A percentile compares a stretch with the other conserved stretches of the same genome.
These are phyloP conservation scores for Diaporthe nobilis DNA, from an alignment of 2,329 filamentous ascomycete species.

Conservation along the genomic window DNA sequence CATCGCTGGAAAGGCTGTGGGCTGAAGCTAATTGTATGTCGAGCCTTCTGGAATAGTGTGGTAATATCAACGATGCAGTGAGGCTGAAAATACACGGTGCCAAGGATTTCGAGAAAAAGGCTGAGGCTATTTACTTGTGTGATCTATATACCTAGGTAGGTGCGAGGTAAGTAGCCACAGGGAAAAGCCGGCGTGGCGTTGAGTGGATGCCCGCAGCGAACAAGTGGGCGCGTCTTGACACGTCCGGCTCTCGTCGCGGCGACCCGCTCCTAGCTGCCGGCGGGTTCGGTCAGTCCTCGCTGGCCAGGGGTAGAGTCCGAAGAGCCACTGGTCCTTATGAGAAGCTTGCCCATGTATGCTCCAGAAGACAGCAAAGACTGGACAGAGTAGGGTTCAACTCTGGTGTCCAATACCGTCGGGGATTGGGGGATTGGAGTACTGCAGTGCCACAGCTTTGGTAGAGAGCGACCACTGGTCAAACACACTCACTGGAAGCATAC, in stretches of 20 bases:
- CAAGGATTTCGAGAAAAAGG: not conserved
- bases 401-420: not conserved
- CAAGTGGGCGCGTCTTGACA: constrained; percentile 13
- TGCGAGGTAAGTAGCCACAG: not conserved
- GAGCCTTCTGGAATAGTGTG: not conserved
- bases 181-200: constrained; percentile 6
- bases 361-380: too few species aligned
- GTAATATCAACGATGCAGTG: constrained; percentile 2
- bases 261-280: not conserved
- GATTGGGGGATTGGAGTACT: not conserved
- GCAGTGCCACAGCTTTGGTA: too few species aligned
- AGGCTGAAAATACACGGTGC: not conserved
- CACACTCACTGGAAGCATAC: not conserved
- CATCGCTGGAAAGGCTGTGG: constrained; percentile 21
- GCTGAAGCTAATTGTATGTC: not conserved
- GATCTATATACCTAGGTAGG: not conserved
- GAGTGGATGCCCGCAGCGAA: constrained; percentile 8
- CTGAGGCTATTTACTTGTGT: not conserved
- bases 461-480: not conserved
- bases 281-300: not conserved
- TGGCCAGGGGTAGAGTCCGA: not conserved
- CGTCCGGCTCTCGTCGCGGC: not conserved
- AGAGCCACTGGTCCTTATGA: not conserved
- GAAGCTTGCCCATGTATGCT: not conserved
- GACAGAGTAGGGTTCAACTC: not conserved